Base-by-base conservation (phyloP, 2,329 filamentous ascomycete genomes). In the Myriosclerotinia duriaeana region DNA sequence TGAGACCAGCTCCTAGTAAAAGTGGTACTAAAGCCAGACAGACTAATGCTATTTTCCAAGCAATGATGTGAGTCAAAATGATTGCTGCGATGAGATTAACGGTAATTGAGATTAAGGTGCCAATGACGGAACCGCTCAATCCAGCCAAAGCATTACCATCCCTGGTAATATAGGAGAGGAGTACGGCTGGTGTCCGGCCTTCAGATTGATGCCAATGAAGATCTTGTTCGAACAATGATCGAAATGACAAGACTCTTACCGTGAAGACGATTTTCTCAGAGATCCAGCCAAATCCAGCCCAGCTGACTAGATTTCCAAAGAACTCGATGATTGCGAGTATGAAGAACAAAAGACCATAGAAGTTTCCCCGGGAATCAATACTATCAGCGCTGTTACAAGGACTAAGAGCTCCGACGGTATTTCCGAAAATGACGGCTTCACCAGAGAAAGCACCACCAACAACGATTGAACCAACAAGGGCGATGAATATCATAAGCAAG, bases 171-270 rank as follows among this genome's bases (percentile, higher is more conserved):
- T 87, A 85, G 0, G 86, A 86, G 1, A 92, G 79, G 7, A 93
- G 78, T 20, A 81, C 79, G 0, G 85, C 82, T 0, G 90, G 87
- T 0, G 82, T 88, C 34, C 88, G 83, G 9, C 82, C 83, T 38
- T 85, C 82, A 0, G 88, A 88, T 74, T 92, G 85, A 72, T 92
- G 89, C 89, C 89, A 92, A 66, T 89, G 82, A 44, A 90, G 78
- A 68, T 87, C 85, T 75, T 91, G 88, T 68, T 86, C 80, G 61
- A 90, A 83, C 1, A 91, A 76, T 0, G 87, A 86, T 4, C 86
- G 83, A 75, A 91, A 85, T 0, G 86, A 87, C 14, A 61, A 61
- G 34, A 61, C 44, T 6, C 58, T 36, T 30, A 90, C 83, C 46
- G 80, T 84, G 76, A 87, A 89, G 1, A 91, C 78, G 0, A 89